phyloP scores from a whole-genome alignment of 2,329 filamentous ascomycete genomes.

The Chaetomium globosum region DNA sequence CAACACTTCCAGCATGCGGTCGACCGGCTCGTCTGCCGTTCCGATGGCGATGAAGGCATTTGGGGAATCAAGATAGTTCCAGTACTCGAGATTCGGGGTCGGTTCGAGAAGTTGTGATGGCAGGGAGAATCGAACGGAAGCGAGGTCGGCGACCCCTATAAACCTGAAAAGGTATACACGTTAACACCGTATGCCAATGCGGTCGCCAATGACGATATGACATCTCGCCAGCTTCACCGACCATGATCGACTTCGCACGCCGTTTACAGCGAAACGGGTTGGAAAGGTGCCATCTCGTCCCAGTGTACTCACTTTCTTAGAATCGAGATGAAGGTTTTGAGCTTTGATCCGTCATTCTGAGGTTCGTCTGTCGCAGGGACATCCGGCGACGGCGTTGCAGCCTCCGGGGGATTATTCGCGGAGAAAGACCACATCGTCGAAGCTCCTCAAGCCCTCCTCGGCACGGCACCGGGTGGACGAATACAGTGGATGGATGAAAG shows the following conservation, averaged over 20 bases:
- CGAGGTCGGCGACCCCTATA: conserved; percentile 93
- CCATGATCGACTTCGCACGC: not conserved
- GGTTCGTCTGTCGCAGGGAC: conserved; percentile 47
- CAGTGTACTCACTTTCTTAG: conserved; percentile 71
- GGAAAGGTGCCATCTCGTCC: not conserved
- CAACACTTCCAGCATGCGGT: conserved; percentile 91
- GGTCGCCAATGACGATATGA: not conserved
- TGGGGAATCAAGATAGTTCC: conserved; percentile 95
- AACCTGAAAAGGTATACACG: conserved; percentile 61
- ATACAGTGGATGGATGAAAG: not conserved
- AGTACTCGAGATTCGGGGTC: conserved; percentile 96
- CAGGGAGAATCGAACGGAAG: conserved; percentile 91
- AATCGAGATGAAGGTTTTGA: conserved; percentile 85
- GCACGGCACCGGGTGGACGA: conserved; percentile 1
- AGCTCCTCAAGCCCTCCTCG: not conserved
- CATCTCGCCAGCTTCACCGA: conserved; percentile 7
- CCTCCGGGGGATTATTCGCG: conserved; percentile 1
- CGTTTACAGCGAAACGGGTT: not conserved
- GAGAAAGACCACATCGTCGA: conserved; percentile 30
- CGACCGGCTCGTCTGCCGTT: conserved; percentile 85
- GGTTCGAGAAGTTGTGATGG: conserved; percentile 95
- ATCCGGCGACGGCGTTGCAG: conserved; percentile 34
- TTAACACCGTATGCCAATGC: not conserved
- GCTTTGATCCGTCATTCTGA: conserved; percentile 80
- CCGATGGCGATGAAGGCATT: conserved; percentile 84